Conservation (phyloP, 2,329 filamentous ascomycete genomes). For the Chrysoporthe puriensis region DNA sequence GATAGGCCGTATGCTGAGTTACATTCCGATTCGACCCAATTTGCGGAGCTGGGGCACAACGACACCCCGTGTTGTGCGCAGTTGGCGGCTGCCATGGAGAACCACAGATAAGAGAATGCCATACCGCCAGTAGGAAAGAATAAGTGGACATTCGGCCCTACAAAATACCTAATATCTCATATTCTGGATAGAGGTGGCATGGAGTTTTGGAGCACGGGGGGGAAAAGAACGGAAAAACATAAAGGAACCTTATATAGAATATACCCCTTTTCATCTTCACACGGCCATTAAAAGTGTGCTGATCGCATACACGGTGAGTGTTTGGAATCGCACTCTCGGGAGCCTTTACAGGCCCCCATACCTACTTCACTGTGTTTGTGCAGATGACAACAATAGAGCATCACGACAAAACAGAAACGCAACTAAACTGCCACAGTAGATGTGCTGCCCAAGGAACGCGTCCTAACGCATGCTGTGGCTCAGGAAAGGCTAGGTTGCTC, state of each 20-base stretch:
- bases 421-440: too few species aligned
- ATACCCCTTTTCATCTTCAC: neutral
- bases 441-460: too few species aligned
- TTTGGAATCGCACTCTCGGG: neutral
- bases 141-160: neutral
- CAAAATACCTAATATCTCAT: slow-evolving; percentile 9
- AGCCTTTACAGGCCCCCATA: neutral
- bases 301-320: neutral
- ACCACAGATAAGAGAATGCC: neutral
- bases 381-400: too few species aligned
- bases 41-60: slow-evolving; percentile 12
- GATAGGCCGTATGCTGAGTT: slow-evolving; percentile 5
- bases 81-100: slow-evolving; percentile 11
- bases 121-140: neutral
- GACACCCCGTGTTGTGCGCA: neutral
- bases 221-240: neutral
- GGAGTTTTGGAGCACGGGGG: neutral
- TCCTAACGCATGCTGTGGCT: too few species aligned
- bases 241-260: neutral
- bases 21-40: slow-evolving; percentile 1
- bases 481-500: too few species aligned
- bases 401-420: too few species aligned
- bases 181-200: neutral
- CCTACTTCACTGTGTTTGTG: too few species aligned
- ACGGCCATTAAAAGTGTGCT: neutral